Evolutionary conservation across 2,329 filamentous ascomycete species (phyloP), one percentile per base, ranked within the genome.

Genomic region (Aspergillus costaricaensis): DNA sequence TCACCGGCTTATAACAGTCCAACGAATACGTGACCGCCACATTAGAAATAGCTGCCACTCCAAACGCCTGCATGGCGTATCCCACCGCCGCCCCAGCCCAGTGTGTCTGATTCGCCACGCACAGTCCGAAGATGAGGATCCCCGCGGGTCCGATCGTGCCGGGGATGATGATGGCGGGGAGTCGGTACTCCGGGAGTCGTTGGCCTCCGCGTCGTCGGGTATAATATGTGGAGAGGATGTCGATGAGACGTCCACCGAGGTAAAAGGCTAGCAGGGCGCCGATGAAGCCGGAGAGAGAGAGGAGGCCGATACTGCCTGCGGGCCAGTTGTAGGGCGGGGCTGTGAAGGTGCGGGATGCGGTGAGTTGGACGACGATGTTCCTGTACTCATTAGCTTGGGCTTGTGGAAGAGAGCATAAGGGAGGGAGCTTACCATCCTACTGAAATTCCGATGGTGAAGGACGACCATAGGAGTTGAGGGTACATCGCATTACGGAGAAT

Each of bases 351-450:
- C 63, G 65, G 9, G 68, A 67, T 8, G 68, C 65, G 12, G 67
- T 71, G 4, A 72, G 52, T 52, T 72, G 70, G 14, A 72, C 68
- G n/a, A 70, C 70, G 19, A 71, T 72, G 47, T 71, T 72, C 68
- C 70, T 72, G 27, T 27, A 8, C 27, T 50, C 8, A 6, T 50
- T 25, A 43, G 12, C n/a, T 12, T 14, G 15, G 5, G 27, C 8
- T 9, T 25, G 21, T n/a, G 9, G 9, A 43, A 17, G 17, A 7
- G 4, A 7, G 15, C 9, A 30, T 27, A 30, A 0, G 3, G 27
- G 21, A 6, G 6, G 7, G 4, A 14, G 14, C 59, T 39, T 21
- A 70, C 69, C 69, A 71, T 57, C 69, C 69, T 23, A 70, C 65
- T 1, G 65, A 71, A 7, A 71, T 68, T 0, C 70, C 70, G 41